Evolutionary conservation across 2,329 filamentous ascomycete genomes (phyloP).

Genomic region (Xylariaceae sp.): DNA sequence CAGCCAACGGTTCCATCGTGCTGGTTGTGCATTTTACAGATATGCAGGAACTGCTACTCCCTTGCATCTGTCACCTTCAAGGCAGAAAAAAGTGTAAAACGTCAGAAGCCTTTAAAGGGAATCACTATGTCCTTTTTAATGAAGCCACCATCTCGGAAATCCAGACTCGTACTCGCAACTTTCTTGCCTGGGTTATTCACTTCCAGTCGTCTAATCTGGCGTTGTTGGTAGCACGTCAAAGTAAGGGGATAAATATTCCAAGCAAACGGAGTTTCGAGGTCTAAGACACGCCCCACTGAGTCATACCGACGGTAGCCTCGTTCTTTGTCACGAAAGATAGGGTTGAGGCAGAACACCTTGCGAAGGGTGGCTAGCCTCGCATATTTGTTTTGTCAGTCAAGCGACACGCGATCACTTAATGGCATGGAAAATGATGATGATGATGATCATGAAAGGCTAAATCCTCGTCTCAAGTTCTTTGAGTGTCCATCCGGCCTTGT

Average conservation of each 20-base stretch:
- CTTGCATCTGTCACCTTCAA: slow-evolving; percentile 17
- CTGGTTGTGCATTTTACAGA: slow-evolving; percentile 4
- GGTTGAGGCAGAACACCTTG: not conserved
- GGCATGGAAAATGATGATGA: no score
- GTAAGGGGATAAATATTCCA: slow-evolving; percentile 8
- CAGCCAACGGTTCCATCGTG: slow-evolving; percentile 3
- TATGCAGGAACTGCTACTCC: slow-evolving; percentile 18
- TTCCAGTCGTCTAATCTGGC: slow-evolving; percentile 1
- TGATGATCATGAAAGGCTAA: no score
- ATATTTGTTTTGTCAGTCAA: not conserved
- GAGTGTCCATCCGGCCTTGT: no score
- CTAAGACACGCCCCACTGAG: slow-evolving; percentile 24
- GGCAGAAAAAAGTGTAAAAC: not conserved
- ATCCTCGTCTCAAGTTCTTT: no score
- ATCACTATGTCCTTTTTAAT: slow-evolving; percentile 10
- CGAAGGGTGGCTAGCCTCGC: slow-evolving; percentile 3
- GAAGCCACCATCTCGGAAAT: slow-evolving; percentile 5
- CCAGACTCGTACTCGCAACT: slow-evolving; percentile 4
- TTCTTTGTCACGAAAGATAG: slow-evolving; percentile 13
- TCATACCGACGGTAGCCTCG: slow-evolving; percentile 30
- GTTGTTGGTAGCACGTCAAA: not conserved
- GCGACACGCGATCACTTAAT: no score
- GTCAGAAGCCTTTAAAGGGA: not conserved
- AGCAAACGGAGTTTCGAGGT: slow-evolving; percentile 16
- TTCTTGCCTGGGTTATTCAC: slow-evolving; percentile 2